These are phyloP conservation scores for Drechslera avenae DNA, from an alignment of 2,329 filamentous ascomycete genomes.

Conservation along the genomic window DNA sequence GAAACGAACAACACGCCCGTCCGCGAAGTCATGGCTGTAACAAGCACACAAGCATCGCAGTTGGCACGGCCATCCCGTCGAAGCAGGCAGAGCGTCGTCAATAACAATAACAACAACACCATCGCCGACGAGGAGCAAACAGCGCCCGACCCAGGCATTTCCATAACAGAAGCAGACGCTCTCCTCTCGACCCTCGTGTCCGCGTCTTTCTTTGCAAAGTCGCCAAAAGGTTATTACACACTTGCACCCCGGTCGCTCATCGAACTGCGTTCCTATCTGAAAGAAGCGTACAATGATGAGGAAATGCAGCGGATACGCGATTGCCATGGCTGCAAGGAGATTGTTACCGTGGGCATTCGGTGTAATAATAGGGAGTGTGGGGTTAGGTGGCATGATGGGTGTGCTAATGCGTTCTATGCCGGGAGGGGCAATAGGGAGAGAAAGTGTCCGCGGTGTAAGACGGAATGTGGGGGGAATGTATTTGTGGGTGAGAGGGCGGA, in stretches of 20 bases:
- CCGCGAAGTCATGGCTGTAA: slow-evolving; percentile 84
- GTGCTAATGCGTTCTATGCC: slow-evolving; percentile 41
- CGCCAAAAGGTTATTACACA: slow-evolving; percentile 71
- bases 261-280: slow-evolving; percentile 82
- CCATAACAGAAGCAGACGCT: slow-evolving; percentile 75
- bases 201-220: slow-evolving; percentile 86
- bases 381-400: slow-evolving; percentile 42
- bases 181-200: slow-evolving; percentile 72
- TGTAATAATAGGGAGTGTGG: slow-evolving; percentile 38
- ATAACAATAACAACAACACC: slow-evolving; percentile 41
- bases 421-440: slow-evolving; percentile 18
- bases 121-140: slow-evolving; percentile 48
- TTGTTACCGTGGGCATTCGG: slow-evolving; percentile 70
- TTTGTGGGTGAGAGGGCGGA: slow-evolving; percentile 44
- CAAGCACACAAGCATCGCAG: slow-evolving; percentile 76
- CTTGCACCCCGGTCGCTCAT: slow-evolving; percentile 79
- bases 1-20: slow-evolving; percentile 79
- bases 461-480: slow-evolving; percentile 58
- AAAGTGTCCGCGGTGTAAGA: slow-evolving; percentile 42
- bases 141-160: slow-evolving; percentile 59
- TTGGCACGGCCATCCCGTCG: slow-evolving; percentile 57
- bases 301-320: slow-evolving; percentile 71
- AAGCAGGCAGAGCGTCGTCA: slow-evolving; percentile 37
- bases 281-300: slow-evolving; percentile 86
- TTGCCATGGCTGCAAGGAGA: slow-evolving; percentile 86